Percentiles rank a stretch among this genome's conserved stretches.
Evolutionary conservation across 768 basidiomycete species (phyloP).

Genomic region (Mycena crocata): DNA sequence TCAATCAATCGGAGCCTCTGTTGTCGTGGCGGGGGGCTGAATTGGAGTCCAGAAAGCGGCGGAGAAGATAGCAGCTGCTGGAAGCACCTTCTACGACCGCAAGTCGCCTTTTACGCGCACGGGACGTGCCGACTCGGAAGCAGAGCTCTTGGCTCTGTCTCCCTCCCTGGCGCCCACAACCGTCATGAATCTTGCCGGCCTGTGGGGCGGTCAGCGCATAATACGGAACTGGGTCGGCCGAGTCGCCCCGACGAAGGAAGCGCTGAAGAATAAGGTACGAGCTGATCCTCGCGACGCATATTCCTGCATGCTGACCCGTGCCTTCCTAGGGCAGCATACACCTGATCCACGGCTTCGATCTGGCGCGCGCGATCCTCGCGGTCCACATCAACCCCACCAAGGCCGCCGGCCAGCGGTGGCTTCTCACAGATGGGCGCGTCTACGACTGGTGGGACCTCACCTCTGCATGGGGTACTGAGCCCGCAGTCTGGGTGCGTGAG

Average conservation of each 20-base stretch:
- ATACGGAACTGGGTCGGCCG: conserved; percentile 63
- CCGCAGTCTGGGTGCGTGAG: conserved; percentile 67
- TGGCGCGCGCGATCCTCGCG: conserved; percentile 70
- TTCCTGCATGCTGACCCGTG: not conserved
- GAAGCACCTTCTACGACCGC: conserved; percentile 57
- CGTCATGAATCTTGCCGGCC: conserved; percentile 70
- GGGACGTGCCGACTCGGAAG: conserved; percentile 62
- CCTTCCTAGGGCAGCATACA: conserved; percentile 63
- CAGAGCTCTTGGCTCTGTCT: conserved; percentile 62
- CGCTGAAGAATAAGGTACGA: conserved; percentile 59
- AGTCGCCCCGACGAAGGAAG: conserved; percentile 69
- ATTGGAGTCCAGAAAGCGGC: conserved; percentile 10
- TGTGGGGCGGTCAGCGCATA: conserved; percentile 69
- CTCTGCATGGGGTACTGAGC: conserved; percentile 63
- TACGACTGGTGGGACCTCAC: conserved; percentile 81
- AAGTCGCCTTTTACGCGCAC: conserved; percentile 59
- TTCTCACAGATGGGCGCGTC: conserved; percentile 64
- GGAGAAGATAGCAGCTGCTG: not conserved
- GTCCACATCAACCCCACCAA: conserved; percentile 57
- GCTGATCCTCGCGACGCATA: not conserved
- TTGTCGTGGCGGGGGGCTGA: not conserved
- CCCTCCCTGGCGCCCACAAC: conserved; percentile 52
- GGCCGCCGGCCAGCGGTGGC: conserved; percentile 65
- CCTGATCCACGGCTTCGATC: conserved; percentile 70
- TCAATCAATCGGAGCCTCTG: not conserved